These are phyloP conservation scores for Dovyalis caffra DNA, from an alignment of 345 rosid species.

Conservation along the genomic window DNA sequence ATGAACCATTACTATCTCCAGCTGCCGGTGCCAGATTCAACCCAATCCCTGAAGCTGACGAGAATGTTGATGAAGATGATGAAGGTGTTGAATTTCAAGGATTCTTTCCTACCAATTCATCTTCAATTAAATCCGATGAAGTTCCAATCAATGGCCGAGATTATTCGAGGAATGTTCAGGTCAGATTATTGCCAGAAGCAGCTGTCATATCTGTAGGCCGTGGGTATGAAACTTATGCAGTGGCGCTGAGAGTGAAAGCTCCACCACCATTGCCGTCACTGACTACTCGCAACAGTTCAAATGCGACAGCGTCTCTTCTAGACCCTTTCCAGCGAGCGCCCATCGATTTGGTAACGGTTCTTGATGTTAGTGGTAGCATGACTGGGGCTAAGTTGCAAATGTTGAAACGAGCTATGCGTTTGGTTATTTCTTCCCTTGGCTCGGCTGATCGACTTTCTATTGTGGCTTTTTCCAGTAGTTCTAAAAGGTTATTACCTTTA, in stretches of 20 bases:
- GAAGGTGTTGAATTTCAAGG: conserved; percentile 62
- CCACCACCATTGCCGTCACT: conserved; percentile 28
- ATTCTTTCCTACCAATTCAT: conserved; percentile 56
- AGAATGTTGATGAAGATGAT: conserved; percentile 19
- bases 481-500: conserved; percentile 26
- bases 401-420: conserved; percentile 36
- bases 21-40: conserved; percentile 23
- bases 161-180: conserved; percentile 45
- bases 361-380: conserved; percentile 32
- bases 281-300: not conserved
- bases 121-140: conserved; percentile 48
- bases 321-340: conserved; percentile 39
- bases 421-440: conserved; percentile 29
- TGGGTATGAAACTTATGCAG: conserved; percentile 29
- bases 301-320: conserved; percentile 21
- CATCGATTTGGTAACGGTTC: conserved; percentile 31
- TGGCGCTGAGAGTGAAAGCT: conserved; percentile 28
- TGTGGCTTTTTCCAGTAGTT: conserved; percentile 19
- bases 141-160: conserved; percentile 19
- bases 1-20: conserved; percentile 31
- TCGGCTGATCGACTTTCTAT: conserved; percentile 33
- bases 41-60: conserved; percentile 34
- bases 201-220: conserved; percentile 25
- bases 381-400: conserved; percentile 27
- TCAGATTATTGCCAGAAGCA: conserved; percentile 22